Evolutionary conservation across 306 rosid species (phyloP), one percentile per base, ranked within the genome.

Genomic region (Hippophae gyantsensis): DNA sequence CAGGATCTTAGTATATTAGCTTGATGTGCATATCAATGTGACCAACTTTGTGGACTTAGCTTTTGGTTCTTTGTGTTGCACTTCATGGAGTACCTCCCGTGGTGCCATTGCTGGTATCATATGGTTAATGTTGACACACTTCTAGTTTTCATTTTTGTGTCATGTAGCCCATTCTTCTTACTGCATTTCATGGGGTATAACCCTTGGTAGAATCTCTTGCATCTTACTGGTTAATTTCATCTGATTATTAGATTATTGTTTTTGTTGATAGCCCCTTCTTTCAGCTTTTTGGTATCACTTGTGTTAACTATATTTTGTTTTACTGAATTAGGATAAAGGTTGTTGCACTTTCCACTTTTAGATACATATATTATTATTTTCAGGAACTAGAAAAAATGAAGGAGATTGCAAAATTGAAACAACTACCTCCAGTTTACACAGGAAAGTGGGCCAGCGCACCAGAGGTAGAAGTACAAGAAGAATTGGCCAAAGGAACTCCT

Each of bases 381-480:
- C 64, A 92, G 99, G 99, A 92, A 64, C 75, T 92, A 13, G 97
- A 88, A 70, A 82, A 78, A 74, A 93, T 86, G 99, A 93, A 88
- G 89, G 94, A 88, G 75, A 73, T 77, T 61, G 94, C 95, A 43
- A 86, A 83, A 61, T 68, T 79, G 63, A 73, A 81, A 73, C 72
- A 93, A 44, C 72, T 93, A 57, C 97, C 99, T 69, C 97, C 97
- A 25, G 90, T 84, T 51, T 88, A 93, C 73, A 60, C 81, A 3
- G 99, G 99, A 46, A 92, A 84, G 76, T 92, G 96, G 96, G 88
- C 84, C 49, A 42, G 49, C 52, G 95, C 95, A 57, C 77, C 81
- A 9, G 65, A 86, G 56, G 69, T 65, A n/a, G 87, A 83, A 78
- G 82, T 83, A 55, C 84, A 86, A 74, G 84, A 83, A 69, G 85